Evolutionary conservation across 2,329 filamentous ascomycete species (phyloP), one percentile per base, ranked within the genome.

Genomic region (Cytospora schulzeri): DNA sequence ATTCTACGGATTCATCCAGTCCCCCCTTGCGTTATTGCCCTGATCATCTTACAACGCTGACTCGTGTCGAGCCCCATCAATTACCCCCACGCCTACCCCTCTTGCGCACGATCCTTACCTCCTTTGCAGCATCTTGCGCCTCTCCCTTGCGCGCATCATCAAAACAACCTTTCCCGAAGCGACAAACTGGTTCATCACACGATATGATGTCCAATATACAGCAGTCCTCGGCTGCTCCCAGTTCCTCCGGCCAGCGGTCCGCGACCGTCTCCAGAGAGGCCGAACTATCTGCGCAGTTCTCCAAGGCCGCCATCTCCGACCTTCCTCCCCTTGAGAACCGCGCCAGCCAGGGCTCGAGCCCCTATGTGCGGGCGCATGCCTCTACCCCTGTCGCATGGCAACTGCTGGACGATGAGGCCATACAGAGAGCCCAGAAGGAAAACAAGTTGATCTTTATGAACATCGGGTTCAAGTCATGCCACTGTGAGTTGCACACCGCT

Each of bases 391-490:
- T 98, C 45, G 88, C 89, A 71, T 99, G 95, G 95, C 95, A 99
- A 81, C 81, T 92, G 66, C 91, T 96, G 82, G 90, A 90, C 69
- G 83, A 89, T 26, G 88, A 93, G 72, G 87, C 92, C 19, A 82
- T 97, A 61, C 85, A 85, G 68, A 82, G 93, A 56, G 94, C 95
- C 19, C 90, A 87, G 75, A 86, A 83, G 70, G 87, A 93, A 70
- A 96, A 98, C 76, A 91, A 93, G 72, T 83, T 97, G 65, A 88
- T 99, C 66, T 98, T 97, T 74, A 81, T 98, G 67, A 96, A 94
- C 75, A 93, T 98, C 72, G 95, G 95, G 57, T 99, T 97, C 80
- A 91, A 91, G 24, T 93, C 95, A 51, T 98, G 95, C 75, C 94
- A 98, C 79, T 96, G 95, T 95, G 79, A 74, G 90, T 81, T 45